These are phyloP conservation scores for Penicillium malachiteum DNA, from an alignment of 495 filamentous ascomycete species.

Conservation along the genomic window DNA sequence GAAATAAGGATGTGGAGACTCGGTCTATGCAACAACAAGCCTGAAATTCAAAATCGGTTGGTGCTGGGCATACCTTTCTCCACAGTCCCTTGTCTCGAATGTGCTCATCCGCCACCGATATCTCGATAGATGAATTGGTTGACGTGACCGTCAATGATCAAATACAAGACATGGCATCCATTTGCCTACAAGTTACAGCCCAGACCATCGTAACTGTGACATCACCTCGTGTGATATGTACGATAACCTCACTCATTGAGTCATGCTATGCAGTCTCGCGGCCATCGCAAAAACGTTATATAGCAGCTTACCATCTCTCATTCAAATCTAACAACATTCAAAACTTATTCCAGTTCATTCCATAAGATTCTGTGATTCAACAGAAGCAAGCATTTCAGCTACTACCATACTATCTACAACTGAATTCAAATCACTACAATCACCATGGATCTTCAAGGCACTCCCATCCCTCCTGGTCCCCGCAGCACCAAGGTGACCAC, in stretches of 20 bases:
- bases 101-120: slow-evolving; percentile 19
- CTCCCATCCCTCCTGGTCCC: slow-evolving; percentile 34
- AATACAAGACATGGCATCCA: slow-evolving; percentile 3
- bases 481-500: slow-evolving; percentile 50
- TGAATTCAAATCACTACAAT: background rate
- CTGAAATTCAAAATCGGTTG: slow-evolving; percentile 9
- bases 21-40: background rate
- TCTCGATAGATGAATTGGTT: slow-evolving; percentile 14
- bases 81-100: slow-evolving; percentile 18
- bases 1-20: slow-evolving; percentile 16
- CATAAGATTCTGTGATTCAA: background rate
- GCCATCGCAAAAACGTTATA: slow-evolving; percentile 17
- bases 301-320: slow-evolving; percentile 10
- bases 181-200: background rate
- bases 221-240: slow-evolving; percentile 23
- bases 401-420: background rate
- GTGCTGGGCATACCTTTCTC: slow-evolving; percentile 4
- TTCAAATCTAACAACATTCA: background rate
- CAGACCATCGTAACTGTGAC: slow-evolving; percentile 36
- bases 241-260: slow-evolving; percentile 1
- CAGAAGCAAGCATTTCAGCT: no score
- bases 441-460: slow-evolving; percentile 52
- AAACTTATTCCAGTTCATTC: background rate
- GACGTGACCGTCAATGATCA: slow-evolving; percentile 19
- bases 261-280: background rate